Conservation (phyloP, 73 alveolate genomes). For the Tetrahymena borealis region DNA sequence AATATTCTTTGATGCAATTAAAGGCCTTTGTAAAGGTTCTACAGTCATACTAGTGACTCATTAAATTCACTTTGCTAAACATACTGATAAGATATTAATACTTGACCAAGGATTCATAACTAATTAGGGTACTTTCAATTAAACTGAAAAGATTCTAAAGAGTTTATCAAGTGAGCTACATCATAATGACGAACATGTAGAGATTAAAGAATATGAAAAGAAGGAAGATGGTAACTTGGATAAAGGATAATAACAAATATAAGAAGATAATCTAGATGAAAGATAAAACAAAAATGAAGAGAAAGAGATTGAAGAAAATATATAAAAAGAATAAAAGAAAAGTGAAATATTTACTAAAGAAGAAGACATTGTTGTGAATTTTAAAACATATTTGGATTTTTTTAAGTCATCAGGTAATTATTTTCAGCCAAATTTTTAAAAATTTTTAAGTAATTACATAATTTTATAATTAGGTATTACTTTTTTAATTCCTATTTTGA, state of each 20-base stretch:
- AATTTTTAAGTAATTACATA: too few relatives aligned
- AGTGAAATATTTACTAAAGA: background rate
- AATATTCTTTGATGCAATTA: slow-evolving; percentile 24
- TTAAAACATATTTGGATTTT: background rate
- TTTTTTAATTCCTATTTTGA: background rate
- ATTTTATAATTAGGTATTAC: background rate
- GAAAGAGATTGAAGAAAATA: background rate
- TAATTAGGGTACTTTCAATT: background rate
- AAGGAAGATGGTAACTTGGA: too few relatives aligned
- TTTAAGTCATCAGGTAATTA: background rate
- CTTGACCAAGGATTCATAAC: slow-evolving; percentile 39
- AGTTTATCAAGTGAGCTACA: slow-evolving; percentile 4
- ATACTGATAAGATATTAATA: slow-evolving; percentile 18
- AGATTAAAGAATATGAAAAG: background rate
- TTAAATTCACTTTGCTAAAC: slow-evolving; percentile 30
- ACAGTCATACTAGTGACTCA: slow-evolving; percentile 51
- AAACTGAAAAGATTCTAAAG: background rate
- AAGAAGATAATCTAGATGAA: background rate
- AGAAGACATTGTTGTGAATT: background rate
- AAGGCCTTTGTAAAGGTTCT: slow-evolving; percentile 27
- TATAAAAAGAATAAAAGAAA: background rate
- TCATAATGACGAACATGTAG: background rate
- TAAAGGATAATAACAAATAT: too few relatives aligned
- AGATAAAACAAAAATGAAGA: background rate
- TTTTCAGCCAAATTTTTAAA: background rate